phyloP scores from a whole-genome alignment of 2,329 filamentous ascomycete genomes.

The Dothistroma pini region DNA sequence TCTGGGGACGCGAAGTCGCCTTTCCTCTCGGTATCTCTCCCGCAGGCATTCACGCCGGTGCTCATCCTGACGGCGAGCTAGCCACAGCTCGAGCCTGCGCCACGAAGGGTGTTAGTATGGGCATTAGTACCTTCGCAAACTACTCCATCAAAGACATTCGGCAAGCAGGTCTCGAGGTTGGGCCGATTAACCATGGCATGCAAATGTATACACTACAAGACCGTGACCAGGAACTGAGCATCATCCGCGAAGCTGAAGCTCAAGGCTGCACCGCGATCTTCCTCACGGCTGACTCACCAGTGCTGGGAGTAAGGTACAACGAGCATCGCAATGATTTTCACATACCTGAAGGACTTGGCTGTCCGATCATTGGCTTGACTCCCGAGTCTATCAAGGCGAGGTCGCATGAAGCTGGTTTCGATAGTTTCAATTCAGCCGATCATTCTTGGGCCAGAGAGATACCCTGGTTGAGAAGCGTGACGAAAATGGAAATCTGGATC shows the following conservation, averaged over 20 bases:
- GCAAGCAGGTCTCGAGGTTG: constrained; percentile 33
- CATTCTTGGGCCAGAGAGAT: constrained; percentile 40
- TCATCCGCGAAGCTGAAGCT: constrained; percentile 29
- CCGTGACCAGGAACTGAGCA: constrained; percentile 45
- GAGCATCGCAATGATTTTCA: constrained; percentile 53
- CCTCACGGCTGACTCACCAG: constrained; percentile 53
- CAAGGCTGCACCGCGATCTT: constrained; percentile 53
- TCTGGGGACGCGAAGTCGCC: constrained; percentile 42
- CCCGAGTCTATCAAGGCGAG: constrained; percentile 25
- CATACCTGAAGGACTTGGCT: constrained; percentile 24
- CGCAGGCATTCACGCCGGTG: constrained; percentile 50
- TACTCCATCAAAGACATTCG: constrained; percentile 47
- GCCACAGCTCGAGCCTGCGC: constrained; percentile 48
- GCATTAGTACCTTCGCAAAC: constrained; percentile 48
- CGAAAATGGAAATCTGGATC: constrained; percentile 49
- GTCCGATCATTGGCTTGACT: constrained; percentile 27
- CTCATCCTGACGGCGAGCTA: constrained; percentile 50
- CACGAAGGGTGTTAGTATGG: constrained; percentile 45
- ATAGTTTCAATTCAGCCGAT: constrained; percentile 28
- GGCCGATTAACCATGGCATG: constrained; percentile 47
- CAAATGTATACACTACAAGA: constrained; percentile 55
- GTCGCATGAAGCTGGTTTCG: constrained; percentile 32
- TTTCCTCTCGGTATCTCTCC: constrained; percentile 54
- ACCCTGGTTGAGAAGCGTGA: constrained; percentile 47
- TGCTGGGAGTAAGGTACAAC: constrained; percentile 52